Conservation (phyloP, 257 asterid species). For the Ophiorrhiza pumila region DNA sequence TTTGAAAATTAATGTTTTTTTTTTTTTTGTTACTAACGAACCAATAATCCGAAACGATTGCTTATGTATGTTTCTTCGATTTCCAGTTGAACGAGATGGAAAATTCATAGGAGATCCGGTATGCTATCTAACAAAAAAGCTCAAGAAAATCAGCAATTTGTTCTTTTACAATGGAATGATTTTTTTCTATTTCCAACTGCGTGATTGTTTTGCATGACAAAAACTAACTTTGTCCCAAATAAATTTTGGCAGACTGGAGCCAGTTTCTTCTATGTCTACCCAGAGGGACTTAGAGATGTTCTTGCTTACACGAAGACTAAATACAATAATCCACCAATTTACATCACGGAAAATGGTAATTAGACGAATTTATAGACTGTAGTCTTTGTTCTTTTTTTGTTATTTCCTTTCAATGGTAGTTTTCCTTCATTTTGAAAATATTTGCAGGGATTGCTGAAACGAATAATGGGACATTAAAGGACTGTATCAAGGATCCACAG, state of each 20-base stretch:
- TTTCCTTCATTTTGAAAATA: background rate
- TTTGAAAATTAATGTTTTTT: background rate
- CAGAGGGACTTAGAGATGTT: conserved; percentile 45
- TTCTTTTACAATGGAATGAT: too few relatives aligned
- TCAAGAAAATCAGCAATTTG: too few relatives aligned
- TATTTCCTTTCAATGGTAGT: too few relatives aligned
- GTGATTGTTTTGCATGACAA: too few relatives aligned
- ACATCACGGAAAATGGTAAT: conserved; percentile 43
- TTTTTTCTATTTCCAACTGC: too few relatives aligned
- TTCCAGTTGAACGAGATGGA: conserved; percentile 30
- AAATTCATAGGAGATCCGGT: conserved; percentile 35
- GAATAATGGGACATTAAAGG: conserved; percentile 3
- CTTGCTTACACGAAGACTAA: conserved; percentile 34
- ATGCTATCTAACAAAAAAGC: background rate
- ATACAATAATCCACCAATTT: conserved; percentile 38
- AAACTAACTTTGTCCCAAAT: too few relatives aligned
- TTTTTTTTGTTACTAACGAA: too few relatives aligned
- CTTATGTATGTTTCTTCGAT: background rate
- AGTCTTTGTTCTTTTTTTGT: background rate
- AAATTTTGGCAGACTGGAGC: conserved; percentile 44
- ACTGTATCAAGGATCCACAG: conserved; percentile 20
- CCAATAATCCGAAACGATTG: background rate
- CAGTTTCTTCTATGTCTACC: conserved; percentile 26
- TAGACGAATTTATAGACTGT: too few relatives aligned
- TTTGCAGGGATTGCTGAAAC: conserved; percentile 24